These are phyloP conservation scores for Penicillium brevicompactum DNA, from an alignment of 2,329 filamentous ascomycete species.

Conservation along the genomic window DNA sequence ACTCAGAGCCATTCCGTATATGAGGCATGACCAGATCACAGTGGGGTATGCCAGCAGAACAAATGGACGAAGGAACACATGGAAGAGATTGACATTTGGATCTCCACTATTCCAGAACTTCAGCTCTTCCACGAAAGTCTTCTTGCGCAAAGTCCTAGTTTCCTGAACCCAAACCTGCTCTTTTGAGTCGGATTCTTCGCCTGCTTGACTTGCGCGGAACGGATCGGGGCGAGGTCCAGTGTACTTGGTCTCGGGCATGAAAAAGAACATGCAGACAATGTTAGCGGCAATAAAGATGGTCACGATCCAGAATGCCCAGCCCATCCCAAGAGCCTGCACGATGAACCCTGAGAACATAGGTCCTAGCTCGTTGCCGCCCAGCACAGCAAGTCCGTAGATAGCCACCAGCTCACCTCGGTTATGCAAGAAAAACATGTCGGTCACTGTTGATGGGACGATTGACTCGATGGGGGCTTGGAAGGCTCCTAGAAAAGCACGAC, in stretches of 20 bases:
- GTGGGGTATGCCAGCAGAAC: constrained; percentile 28
- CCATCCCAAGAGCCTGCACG: constrained; percentile 19
- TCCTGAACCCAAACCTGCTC: constrained; percentile 11
- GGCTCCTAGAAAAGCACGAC: constrained; percentile 23
- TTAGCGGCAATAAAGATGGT: constrained; percentile 23
- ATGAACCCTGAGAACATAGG: constrained; percentile 29
- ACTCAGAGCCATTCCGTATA: constrained; percentile 27
- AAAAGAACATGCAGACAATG: constrained; percentile 23
- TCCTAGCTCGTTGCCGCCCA: constrained; percentile 29
- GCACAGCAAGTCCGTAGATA: constrained; percentile 23
- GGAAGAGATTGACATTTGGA: constrained; percentile 23
- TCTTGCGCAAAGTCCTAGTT: constrained; percentile 2
- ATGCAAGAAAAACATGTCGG: constrained; percentile 23
- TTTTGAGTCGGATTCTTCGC: constrained; percentile 7
- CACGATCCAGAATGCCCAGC: constrained; percentile 22
- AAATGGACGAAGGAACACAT: constrained; percentile 22
- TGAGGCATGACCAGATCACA: constrained; percentile 27
- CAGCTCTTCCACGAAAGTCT: constrained; percentile 10
- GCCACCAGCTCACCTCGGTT: constrained; percentile 20
- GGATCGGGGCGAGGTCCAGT: constrained; percentile 19
- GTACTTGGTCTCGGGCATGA: constrained; percentile 30
- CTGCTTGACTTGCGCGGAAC: constrained; percentile 1
- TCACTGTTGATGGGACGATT: constrained; percentile 22
- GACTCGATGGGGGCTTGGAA: constrained; percentile 29
- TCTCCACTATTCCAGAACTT: constrained; percentile 17